Conservation (phyloP, 495 filamentous ascomycete species). For the Xylaria intraflava region DNA sequence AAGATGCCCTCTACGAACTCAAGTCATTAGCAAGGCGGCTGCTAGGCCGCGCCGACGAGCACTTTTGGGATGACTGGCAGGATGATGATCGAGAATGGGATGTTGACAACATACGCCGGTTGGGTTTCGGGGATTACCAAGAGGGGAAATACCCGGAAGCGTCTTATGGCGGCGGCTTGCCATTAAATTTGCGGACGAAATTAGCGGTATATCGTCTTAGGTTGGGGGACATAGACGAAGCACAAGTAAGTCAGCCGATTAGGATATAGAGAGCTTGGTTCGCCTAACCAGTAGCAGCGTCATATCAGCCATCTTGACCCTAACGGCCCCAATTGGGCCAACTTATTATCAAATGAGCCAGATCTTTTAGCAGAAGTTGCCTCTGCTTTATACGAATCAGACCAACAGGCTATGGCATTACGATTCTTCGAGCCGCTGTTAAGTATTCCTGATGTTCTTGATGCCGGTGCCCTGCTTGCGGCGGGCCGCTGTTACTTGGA, state of each 20-base stretch:
- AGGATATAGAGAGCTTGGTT: background rate
- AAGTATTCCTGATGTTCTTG: conserved; percentile 48
- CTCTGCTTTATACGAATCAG: conserved; percentile 37
- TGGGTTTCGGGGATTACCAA: conserved; percentile 46
- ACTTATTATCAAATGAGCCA: conserved; percentile 16
- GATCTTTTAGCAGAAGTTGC: conserved; percentile 22
- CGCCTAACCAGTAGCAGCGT: conserved; percentile 21
- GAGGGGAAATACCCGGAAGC: conserved; percentile 50
- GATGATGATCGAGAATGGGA: conserved; percentile 94
- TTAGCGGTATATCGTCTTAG: conserved; percentile 74
- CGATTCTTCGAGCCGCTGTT: conserved; percentile 67
- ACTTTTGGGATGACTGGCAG: conserved; percentile 68
- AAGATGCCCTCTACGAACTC: conserved; percentile 58
- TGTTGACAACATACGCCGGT: conserved; percentile 58
- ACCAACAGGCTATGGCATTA: conserved; percentile 56
- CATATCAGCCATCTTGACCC: conserved; percentile 25
- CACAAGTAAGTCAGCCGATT: conserved; percentile 48
- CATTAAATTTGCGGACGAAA: conserved; percentile 78
- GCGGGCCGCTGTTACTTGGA: conserved; percentile 67
- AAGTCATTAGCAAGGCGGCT: conserved; percentile 75
- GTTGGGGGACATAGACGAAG: conserved; percentile 65
- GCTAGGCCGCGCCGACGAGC: conserved; percentile 64
- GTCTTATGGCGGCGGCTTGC: conserved; percentile 69
- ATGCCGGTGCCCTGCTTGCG: conserved; percentile 58
- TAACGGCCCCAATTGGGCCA: conserved; percentile 5